Base-by-base conservation (phyloP, 164 flowering plant species). In the Umbellularia californica region DNA sequence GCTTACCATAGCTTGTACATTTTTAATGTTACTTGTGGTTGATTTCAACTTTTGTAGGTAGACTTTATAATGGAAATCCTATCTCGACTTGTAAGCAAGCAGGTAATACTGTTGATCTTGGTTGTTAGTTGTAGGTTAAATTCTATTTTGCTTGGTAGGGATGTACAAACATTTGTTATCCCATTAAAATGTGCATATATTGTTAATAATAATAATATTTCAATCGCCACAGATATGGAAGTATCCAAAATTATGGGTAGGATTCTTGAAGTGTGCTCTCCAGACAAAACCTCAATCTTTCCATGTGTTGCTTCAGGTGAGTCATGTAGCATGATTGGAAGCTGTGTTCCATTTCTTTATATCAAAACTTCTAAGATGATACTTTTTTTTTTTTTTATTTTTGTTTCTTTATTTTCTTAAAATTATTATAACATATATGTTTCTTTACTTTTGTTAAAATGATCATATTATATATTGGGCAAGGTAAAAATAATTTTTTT, bases 211-310 rank as follows among this genome's bases (percentile, higher is more conserved):
- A 41, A 5, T 47, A 30, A 67, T 67, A 15, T 28, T 5, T 28
- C 58, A 4, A 11, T 25, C 79, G 19, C 64, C 84, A 82, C 91
- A 96, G 99, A 94, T 96, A 77, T 96, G 99, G 99, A 96, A 92
- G 82, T 87, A 88, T 74, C 99, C 97, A 11, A 94, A 92, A 80
- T 80, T 90, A 81, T 96, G 99, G 99, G 97, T 93, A 20, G 99
- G 99, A 70, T 96, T 96, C 80, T 80, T 94, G 89, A 96, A 90
- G 82, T 96, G 99, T 80, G 89, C 91, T 68, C 82, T 70, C 41
- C 82, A 90, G 78, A 94, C 97, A 28, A 84, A 85, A 87, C 99
- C 99, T 70, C 93, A 90, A 69, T 96, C 99, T 72, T 96, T 91
- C 76, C 77, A 83, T 77, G 97, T 92, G 74, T 79, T 94, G 80